These are phyloP conservation scores for Cutaneotrichosporon cutaneum DNA, from an alignment of 1,284 basidiomycete genomes.

Conservation along the genomic window DNA sequence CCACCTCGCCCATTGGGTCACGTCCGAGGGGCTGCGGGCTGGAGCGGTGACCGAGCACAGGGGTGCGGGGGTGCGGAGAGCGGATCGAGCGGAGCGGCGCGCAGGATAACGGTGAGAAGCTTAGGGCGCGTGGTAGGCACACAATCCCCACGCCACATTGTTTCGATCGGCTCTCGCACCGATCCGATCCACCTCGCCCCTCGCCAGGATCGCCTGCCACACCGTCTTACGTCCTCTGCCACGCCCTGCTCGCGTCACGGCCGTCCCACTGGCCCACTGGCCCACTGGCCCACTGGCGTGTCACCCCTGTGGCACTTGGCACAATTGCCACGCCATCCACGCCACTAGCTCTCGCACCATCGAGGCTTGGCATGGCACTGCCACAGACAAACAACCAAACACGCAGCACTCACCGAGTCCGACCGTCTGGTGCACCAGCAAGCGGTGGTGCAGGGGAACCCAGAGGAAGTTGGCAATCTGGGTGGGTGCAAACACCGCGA, in stretches of 20 bases:
- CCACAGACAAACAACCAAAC: background rate
- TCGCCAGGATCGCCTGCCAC: no score
- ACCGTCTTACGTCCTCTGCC: background rate
- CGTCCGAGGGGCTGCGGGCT: background rate
- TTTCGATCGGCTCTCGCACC: background rate
- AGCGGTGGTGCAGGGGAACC: slow-evolving; percentile 75
- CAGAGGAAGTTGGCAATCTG: slow-evolving; percentile 78
- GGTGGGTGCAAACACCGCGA: slow-evolving; percentile 70
- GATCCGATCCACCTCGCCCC: background rate
- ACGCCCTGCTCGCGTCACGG: background rate
- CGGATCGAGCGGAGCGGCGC: background rate
- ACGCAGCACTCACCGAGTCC: slow-evolving; percentile 60
- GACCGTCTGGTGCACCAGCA: slow-evolving; percentile 72
- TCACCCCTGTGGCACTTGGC: background rate
- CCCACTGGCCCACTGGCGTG: no score
- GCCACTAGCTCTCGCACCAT: background rate
- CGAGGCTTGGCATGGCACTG: background rate
- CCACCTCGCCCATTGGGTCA: background rate
- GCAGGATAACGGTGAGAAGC: background rate
- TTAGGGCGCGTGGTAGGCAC: background rate
- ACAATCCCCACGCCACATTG: background rate
- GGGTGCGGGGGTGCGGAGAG: background rate
- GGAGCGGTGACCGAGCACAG: background rate
- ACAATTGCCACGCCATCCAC: background rate
- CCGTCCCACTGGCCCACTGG: no score